Evolutionary conservation across 352 stramenopile genomes (phyloP).

Genomic region (Phytophthora europaea): DNA sequence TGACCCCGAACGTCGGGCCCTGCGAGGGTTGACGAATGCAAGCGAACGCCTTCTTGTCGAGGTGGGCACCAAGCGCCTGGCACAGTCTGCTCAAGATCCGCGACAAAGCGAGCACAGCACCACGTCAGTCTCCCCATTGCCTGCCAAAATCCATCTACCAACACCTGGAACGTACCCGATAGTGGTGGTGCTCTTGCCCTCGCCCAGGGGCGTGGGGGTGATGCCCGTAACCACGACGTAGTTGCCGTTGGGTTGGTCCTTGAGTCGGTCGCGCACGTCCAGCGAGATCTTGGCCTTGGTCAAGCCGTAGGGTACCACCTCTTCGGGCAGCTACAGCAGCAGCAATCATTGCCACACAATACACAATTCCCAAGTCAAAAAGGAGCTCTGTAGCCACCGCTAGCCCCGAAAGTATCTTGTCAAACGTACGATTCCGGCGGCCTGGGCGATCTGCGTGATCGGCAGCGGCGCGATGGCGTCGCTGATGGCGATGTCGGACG

Average conservation of each 20-base stretch:
- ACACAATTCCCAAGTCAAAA: constrained; percentile 18
- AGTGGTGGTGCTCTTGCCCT: constrained; percentile 99
- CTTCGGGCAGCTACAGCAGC: constrained; percentile 59
- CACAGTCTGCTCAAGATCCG: constrained; percentile 76
- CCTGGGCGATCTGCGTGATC: constrained; percentile 72
- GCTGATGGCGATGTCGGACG: constrained; percentile 86
- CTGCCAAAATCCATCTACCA: background rate
- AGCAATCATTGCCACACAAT: constrained; percentile 28
- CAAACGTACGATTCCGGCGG: constrained; percentile 72
- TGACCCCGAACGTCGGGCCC: constrained; percentile 99
- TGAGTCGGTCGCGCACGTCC: constrained; percentile 89
- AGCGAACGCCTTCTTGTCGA: constrained; percentile 96
- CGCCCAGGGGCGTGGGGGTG: constrained; percentile 97
- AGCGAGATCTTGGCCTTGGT: constrained; percentile 96
- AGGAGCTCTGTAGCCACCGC: background rate
- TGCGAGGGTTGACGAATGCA: constrained; percentile 98
- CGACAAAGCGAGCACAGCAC: constrained; percentile 67
- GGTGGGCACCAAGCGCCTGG: constrained; percentile 94
- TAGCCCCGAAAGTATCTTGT: constrained; percentile 23
- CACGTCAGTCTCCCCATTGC: constrained; percentile 6
- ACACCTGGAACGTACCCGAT: constrained; percentile 83
- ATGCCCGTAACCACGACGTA: constrained; percentile 98
- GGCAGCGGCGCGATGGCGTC: constrained; percentile 75
- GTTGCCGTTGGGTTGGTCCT: constrained; percentile 92
- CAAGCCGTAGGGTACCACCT: constrained; percentile 91